Conservation (phyloP, 352 stramenopile species). For the Phytopythium boreale region DNA sequence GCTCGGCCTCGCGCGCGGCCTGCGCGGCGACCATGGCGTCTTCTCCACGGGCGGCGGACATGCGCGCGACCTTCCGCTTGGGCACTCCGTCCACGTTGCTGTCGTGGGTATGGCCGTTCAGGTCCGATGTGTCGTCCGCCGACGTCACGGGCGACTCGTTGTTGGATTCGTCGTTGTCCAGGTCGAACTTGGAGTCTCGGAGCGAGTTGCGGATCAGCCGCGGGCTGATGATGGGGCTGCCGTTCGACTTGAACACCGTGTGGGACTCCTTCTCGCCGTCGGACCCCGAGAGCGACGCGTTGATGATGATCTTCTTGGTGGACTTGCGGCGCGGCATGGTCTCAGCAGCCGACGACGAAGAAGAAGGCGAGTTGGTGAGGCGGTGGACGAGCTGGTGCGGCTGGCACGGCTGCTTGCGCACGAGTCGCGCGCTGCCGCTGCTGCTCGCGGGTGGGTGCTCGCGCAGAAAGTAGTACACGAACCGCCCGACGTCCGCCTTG, state of each 20-base stretch:
- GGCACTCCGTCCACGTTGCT: not conserved
- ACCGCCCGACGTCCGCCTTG: constrained; percentile 30
- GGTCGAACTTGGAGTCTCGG: constrained; percentile 46
- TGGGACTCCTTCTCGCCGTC: constrained; percentile 30
- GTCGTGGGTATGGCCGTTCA: not conserved
- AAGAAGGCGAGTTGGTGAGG: constrained; percentile 10
- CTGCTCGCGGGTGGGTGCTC: constrained; percentile 16
- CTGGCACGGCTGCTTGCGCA: constrained; percentile 9
- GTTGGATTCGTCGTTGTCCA: constrained; percentile 39
- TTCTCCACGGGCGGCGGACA: constrained; percentile 11
- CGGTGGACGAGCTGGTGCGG: constrained; percentile 10
- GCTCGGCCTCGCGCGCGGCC: constrained; percentile 22
- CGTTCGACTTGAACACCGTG: constrained; percentile 56
- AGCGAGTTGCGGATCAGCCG: constrained; percentile 63
- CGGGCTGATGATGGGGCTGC: constrained; percentile 65
- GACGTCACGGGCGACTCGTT: constrained; percentile 18
- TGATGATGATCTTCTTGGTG: constrained; percentile 45
- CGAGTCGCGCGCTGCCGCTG: not conserved
- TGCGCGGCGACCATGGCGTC: constrained; percentile 18
- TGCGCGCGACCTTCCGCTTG: constrained; percentile 5
- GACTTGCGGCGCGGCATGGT: constrained; percentile 54
- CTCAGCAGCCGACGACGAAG: constrained; percentile 10
- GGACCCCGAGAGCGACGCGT: constrained; percentile 28
- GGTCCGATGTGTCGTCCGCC: not conserved
- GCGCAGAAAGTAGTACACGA: constrained; percentile 32